A percentile compares a stretch with the other conserved stretches of the same genome.
Evolutionary conservation across 345 rosid species (phyloP).

Genomic region (Odontarrhena argentea): DNA sequence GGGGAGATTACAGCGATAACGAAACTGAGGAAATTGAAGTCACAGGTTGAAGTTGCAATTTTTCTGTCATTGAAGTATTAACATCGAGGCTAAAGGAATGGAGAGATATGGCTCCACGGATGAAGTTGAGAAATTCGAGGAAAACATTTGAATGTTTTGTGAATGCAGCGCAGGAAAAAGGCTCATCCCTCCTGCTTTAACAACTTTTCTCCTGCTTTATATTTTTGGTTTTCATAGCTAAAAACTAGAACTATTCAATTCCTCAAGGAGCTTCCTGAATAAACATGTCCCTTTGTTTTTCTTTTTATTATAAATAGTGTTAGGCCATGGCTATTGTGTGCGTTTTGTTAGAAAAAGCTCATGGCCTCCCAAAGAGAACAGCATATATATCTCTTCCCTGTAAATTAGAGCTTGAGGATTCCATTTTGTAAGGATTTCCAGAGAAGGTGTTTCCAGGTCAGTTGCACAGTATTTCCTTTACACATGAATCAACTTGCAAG

Average conservation of each 20-base stretch:
- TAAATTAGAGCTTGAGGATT: background rate
- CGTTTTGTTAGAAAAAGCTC: constrained; percentile 1
- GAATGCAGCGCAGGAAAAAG: constrained; percentile 30
- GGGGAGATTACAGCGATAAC: constrained; percentile 85
- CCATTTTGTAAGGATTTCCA: background rate
- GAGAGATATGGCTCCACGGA: constrained; percentile 30
- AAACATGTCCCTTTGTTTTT: constrained; percentile 12
- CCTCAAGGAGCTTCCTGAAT: constrained; percentile 16
- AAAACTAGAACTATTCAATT: constrained; percentile 28
- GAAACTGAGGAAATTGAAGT: constrained; percentile 73
- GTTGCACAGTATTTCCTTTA: background rate
- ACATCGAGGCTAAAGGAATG: constrained; percentile 41
- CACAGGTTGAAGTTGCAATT: constrained; percentile 48
- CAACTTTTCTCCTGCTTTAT: constrained; percentile 28
- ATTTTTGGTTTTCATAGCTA: constrained; percentile 32
- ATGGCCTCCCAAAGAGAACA: constrained; percentile 9
- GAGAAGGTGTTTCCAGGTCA: constrained; percentile 6
- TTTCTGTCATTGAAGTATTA: constrained; percentile 31
- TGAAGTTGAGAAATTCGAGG: constrained; percentile 29
- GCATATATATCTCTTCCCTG: background rate
- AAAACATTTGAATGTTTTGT: constrained; percentile 26
- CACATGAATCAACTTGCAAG: constrained; percentile 21
- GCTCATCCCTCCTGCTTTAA: constrained; percentile 25
- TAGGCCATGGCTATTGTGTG: background rate
- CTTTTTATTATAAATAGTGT: background rate